Evolutionary conservation across 2,329 filamentous ascomycete genomes (phyloP).

Genomic region (Nectriaceae sp.): DNA sequence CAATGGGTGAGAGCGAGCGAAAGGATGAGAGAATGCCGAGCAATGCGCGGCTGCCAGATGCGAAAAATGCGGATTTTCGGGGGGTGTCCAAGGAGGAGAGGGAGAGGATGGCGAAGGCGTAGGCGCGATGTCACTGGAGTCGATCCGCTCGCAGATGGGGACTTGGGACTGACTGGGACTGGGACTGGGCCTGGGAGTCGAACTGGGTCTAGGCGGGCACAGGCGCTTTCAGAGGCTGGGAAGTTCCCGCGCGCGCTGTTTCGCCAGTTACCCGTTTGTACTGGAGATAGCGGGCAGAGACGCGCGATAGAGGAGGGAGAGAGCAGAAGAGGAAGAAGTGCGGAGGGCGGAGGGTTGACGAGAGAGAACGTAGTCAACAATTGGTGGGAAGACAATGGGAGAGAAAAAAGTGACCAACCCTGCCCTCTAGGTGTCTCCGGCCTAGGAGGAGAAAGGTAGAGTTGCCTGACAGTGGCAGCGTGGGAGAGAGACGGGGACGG

Average conservation of each 20-base stretch:
- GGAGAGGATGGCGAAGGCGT: slow-evolving; percentile 12
- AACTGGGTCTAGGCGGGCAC: neutral
- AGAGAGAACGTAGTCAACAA: neutral
- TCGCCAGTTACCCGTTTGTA: too few relatives aligned
- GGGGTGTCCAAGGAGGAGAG: slow-evolving; percentile 13
- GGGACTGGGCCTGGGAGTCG: too few relatives aligned
- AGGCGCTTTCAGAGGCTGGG: neutral
- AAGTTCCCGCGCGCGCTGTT: neutral
- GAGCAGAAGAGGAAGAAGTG: too few relatives aligned
- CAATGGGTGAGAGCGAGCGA: slow-evolving; percentile 6
- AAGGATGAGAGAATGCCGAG: neutral
- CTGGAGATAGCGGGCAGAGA: neutral
- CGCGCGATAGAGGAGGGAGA: too few relatives aligned
- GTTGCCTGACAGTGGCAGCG: too few relatives aligned
- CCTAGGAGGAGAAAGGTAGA: too few relatives aligned
- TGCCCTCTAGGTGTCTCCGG: neutral
- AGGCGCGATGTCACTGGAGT: slow-evolving; percentile 18
- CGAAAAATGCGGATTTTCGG: slow-evolving; percentile 18
- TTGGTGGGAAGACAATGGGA: neutral
- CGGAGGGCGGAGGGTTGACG: neutral
- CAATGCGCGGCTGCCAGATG: slow-evolving; percentile 4
- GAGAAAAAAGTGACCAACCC: neutral
- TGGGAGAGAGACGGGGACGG: neutral
- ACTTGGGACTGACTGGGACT: slow-evolving; percentile 7
- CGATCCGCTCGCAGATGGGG: slow-evolving; percentile 14